phyloP scores from a whole-genome alignment of 2,329 filamentous ascomycete species.

The Penicillium sp. region DNA sequence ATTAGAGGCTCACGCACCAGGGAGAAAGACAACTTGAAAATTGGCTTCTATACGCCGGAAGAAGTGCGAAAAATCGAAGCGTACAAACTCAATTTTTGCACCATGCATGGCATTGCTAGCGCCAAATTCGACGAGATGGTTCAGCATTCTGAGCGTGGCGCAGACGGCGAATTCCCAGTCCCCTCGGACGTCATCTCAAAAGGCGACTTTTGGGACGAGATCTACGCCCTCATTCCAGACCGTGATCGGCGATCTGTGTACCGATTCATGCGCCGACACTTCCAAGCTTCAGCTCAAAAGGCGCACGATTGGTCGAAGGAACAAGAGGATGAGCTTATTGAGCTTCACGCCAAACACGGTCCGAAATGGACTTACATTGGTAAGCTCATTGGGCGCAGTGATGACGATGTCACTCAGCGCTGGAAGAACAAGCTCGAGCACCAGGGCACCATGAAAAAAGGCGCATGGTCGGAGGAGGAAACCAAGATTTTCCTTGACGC shows the following conservation, averaged over 20 bases:
- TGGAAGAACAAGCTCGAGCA: conserved; percentile 45
- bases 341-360: conserved; percentile 32
- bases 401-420: conserved; percentile 44
- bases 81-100: conserved; percentile 38
- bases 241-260: conserved; percentile 40
- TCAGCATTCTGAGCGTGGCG: conserved; percentile 33
- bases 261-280: conserved; percentile 45
- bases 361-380: conserved; percentile 40
- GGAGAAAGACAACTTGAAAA: conserved; percentile 17
- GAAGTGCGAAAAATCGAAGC: conserved; percentile 33
- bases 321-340: conserved; percentile 42
- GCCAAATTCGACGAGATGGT: conserved; percentile 34
- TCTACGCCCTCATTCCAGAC: conserved; percentile 37
- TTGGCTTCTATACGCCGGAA: conserved; percentile 32
- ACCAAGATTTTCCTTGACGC: conserved; percentile 26
- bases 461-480: conserved; percentile 40
- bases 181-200: conserved; percentile 23
- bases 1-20: conserved; percentile 9
- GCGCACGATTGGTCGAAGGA: conserved; percentile 40
- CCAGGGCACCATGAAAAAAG: conserved; percentile 34
- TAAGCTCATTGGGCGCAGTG: conserved; percentile 37
- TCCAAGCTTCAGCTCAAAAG: conserved; percentile 38
- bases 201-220: conserved; percentile 37
- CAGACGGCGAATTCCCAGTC: conserved; percentile 24
- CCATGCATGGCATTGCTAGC: conserved; percentile 21